phyloP scores from a whole-genome alignment of 2,329 filamentous ascomycete species.

The Coniochaeta sp. region DNA sequence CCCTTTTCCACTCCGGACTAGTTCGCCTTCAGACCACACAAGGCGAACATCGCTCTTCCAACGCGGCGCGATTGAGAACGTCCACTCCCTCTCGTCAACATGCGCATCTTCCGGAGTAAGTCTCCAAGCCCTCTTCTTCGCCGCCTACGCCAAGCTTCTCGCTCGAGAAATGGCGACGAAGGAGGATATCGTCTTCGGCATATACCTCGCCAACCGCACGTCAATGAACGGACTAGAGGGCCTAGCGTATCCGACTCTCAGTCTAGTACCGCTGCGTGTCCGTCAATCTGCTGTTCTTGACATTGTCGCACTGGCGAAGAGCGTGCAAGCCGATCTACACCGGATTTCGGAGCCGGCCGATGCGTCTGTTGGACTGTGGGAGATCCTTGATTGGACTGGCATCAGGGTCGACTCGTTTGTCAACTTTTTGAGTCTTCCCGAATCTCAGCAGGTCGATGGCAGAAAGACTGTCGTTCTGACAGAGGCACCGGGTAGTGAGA shows the following conservation, averaged over 20 bases:
- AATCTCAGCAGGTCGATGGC: background rate
- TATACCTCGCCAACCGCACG: conserved; percentile 77
- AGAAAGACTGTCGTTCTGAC: background rate
- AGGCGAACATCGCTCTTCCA: conserved; percentile 28
- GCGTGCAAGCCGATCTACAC: conserved; percentile 63
- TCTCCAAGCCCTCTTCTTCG: conserved; percentile 70
- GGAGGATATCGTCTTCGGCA: conserved; percentile 56
- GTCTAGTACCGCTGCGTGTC: conserved; percentile 67
- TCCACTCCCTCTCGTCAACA: conserved; percentile 28
- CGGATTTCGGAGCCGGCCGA: conserved; percentile 50
- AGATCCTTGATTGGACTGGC: conserved; percentile 71
- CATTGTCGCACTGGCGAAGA: conserved; percentile 44
- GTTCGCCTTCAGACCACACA: background rate
- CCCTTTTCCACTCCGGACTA: conserved; percentile 13
- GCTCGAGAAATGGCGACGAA: conserved; percentile 8
- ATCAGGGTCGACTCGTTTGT: conserved; percentile 65
- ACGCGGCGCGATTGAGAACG: conserved; percentile 35
- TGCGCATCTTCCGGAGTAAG: conserved; percentile 49
- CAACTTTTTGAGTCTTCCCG: conserved; percentile 65
- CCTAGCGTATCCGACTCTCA: conserved; percentile 64
- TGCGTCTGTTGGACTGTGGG: conserved; percentile 55
- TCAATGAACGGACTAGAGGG: conserved; percentile 38
- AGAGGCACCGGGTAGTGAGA: background rate
- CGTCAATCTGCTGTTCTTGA: conserved; percentile 17
- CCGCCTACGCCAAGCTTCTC: conserved; percentile 52